These are phyloP conservation scores for Pseudogymnoascus sp. DNA, from an alignment of 2,329 filamentous ascomycete genomes.

Conservation along the genomic window DNA sequence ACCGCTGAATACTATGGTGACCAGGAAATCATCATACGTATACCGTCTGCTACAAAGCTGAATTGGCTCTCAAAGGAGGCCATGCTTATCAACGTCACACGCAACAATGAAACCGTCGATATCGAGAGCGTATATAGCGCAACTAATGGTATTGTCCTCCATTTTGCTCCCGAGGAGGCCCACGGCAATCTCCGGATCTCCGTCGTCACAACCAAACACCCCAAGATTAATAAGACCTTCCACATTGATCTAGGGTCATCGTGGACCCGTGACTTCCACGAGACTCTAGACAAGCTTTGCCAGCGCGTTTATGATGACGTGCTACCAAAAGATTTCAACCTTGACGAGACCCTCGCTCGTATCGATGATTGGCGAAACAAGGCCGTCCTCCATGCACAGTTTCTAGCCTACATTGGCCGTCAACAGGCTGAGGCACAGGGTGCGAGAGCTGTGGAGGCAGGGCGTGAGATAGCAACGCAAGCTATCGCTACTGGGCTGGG, in stretches of 20 bases:
- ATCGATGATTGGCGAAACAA: slow-evolving; percentile 3
- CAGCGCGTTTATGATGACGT: slow-evolving; percentile 1
- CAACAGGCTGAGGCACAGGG: slow-evolving; percentile 21
- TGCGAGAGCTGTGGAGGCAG: background rate
- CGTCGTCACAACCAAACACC: slow-evolving; percentile 49
- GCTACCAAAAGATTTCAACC: background rate
- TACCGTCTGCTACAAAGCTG: slow-evolving; percentile 42
- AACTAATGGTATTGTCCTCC: slow-evolving; percentile 29
- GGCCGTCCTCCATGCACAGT: slow-evolving; percentile 22
- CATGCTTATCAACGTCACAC: slow-evolving; percentile 46
- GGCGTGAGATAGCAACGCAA: background rate
- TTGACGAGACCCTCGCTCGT: background rate
- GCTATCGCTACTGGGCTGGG: background rate
- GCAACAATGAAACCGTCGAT: slow-evolving; percentile 39
- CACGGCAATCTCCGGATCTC: slow-evolving; percentile 50
- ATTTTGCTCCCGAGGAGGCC: slow-evolving; percentile 45
- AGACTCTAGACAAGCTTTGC: slow-evolving; percentile 21
- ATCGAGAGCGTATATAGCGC: slow-evolving; percentile 34
- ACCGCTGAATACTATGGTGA: slow-evolving; percentile 38
- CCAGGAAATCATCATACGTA: slow-evolving; percentile 45
- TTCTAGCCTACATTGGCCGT: slow-evolving; percentile 35
- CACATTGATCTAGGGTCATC: slow-evolving; percentile 46
- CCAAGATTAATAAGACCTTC: slow-evolving; percentile 53
- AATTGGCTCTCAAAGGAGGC: slow-evolving; percentile 49
- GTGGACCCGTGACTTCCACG: slow-evolving; percentile 21